Evolutionary conservation across 2,329 filamentous ascomycete genomes (phyloP).

Genomic region (Alternaria panax): DNA sequence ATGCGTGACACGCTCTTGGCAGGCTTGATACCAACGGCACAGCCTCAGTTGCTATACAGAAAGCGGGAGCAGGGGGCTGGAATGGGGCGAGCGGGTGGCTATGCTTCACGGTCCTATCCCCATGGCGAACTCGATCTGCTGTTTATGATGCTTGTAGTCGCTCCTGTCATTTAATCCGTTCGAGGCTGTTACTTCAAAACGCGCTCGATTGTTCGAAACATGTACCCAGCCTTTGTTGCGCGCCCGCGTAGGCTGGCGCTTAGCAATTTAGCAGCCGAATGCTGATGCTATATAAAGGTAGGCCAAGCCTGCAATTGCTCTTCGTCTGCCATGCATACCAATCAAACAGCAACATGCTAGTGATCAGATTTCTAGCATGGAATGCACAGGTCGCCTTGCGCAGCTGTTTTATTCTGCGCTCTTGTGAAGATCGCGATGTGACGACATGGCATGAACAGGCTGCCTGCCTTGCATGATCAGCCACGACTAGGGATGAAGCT

Average conservation of each 20-base stretch:
- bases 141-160: constrained; percentile 3
- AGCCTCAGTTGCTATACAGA: constrained; percentile 42
- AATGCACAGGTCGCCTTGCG: not conserved
- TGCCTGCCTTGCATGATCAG: constrained; percentile 14
- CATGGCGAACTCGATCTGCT: constrained; percentile 13
- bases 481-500: constrained; percentile 16
- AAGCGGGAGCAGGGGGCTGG: constrained; percentile 29
- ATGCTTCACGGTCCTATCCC: constrained; percentile 26
- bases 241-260: constrained; percentile 40
- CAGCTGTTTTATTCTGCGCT: not conserved
- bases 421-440: constrained; percentile 2
- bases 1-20: constrained; percentile 40
- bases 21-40: constrained; percentile 42
- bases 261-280: constrained; percentile 30
- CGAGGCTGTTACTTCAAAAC: not conserved
- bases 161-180: constrained; percentile 6
- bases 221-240: constrained; percentile 16
- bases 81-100: constrained; percentile 34
- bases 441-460: constrained; percentile 3
- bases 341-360: constrained; percentile 7
- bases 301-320: constrained; percentile 30
- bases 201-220: constrained; percentile 12
- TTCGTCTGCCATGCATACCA: constrained; percentile 11
- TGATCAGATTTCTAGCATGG: not conserved
- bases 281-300: constrained; percentile 38